These are phyloP conservation scores for Suillus subalutaceus DNA, from an alignment of 768 basidiomycete species.

Conservation along the genomic window DNA sequence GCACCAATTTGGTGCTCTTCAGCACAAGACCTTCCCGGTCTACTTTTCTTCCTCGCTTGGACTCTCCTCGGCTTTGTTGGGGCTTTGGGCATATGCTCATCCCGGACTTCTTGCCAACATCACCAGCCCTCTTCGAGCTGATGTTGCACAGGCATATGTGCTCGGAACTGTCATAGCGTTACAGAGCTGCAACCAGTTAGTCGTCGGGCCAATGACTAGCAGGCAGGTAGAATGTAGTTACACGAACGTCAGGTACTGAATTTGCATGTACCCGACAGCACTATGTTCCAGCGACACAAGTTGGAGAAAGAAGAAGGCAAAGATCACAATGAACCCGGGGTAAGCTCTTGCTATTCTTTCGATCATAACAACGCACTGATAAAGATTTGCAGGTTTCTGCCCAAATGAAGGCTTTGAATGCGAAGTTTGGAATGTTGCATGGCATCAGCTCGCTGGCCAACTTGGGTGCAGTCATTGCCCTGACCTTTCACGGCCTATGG, in stretches of 20 bases:
- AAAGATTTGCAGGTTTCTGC: slow-evolving; percentile 54
- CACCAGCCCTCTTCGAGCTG: slow-evolving; percentile 49
- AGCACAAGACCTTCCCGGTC: slow-evolving; percentile 73
- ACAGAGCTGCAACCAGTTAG: slow-evolving; percentile 65
- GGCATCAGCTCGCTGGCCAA: slow-evolving; percentile 72
- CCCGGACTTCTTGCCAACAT: slow-evolving; percentile 54
- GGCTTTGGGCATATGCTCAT: slow-evolving; percentile 60
- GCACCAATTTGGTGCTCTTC: slow-evolving; percentile 72
- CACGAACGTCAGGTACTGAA: slow-evolving; percentile 7
- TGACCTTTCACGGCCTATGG: slow-evolving; percentile 73
- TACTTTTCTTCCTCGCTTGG: slow-evolving; percentile 68
- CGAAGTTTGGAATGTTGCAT: slow-evolving; percentile 66
- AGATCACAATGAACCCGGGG: slow-evolving; percentile 62
- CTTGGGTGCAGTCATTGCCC: slow-evolving; percentile 57
- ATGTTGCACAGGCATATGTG: slow-evolving; percentile 68
- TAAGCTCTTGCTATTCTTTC: slow-evolving; percentile 37
- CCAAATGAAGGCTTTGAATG: slow-evolving; percentile 71
- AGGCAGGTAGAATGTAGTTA: slow-evolving; percentile 43
- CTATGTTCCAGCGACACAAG: slow-evolving; percentile 75
- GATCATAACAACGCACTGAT: slow-evolving; percentile 14
- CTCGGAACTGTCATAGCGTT: slow-evolving; percentile 48
- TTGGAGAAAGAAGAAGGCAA: slow-evolving; percentile 78
- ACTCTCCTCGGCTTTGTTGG: slow-evolving; percentile 56
- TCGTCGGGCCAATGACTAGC: slow-evolving; percentile 75
- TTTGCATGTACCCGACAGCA: slow-evolving; percentile 40